A percentile compares a stretch with the other conserved stretches of the same genome.
Conservation (phyloP, 2,329 filamentous ascomycete species). For the Podosphaera fusca region DNA sequence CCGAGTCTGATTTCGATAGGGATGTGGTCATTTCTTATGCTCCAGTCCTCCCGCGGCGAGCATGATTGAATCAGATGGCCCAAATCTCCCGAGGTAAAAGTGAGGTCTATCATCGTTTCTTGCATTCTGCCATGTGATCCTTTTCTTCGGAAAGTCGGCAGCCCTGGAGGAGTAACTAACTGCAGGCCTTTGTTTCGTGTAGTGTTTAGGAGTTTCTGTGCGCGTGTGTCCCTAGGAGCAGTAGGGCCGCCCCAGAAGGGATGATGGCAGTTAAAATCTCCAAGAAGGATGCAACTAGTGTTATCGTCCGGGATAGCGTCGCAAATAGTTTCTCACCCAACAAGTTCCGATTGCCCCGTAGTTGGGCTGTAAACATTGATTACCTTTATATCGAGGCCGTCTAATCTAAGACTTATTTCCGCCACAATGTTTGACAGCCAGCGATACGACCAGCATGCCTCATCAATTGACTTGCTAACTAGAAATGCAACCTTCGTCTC, state of each 20-base stretch:
- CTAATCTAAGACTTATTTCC: too few species aligned
- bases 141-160: not conserved
- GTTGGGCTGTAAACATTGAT: too few species aligned
- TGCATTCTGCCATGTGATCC: not conserved
- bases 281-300: not conserved
- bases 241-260: not conserved
- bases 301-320: not conserved
- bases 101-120: not conserved
- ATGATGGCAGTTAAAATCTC: constrained; percentile 1
- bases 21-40: too few species aligned
- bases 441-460: too few species aligned
- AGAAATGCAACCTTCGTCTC: too few species aligned
- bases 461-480: too few species aligned
- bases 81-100: not conserved
- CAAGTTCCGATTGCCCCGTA: too few species aligned
- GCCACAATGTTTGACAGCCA: too few species aligned
- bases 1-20: too few species aligned
- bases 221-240: not conserved
- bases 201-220: not conserved
- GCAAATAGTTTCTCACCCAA: too few species aligned
- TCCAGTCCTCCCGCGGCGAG: too few species aligned
- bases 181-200: not conserved
- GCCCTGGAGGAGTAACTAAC: not conserved
- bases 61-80: not conserved
- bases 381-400: too few species aligned